Conservation (phyloP, 208 protist genomes). For the Wallacemonas collosoma region DNA sequence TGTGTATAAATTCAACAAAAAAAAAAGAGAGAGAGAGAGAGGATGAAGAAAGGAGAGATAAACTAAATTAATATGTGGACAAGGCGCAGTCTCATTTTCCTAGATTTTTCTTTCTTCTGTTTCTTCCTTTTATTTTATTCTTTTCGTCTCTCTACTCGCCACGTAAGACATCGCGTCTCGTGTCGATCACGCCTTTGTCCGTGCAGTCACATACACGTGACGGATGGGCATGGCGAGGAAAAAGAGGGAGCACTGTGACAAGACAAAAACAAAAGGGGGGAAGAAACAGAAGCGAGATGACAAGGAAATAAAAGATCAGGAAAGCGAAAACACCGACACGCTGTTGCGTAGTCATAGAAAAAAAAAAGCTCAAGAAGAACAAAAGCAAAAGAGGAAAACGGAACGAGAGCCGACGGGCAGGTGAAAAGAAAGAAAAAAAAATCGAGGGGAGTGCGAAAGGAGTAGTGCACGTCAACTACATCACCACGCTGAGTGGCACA, state of each 20-base stretch:
- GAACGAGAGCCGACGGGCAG: not conserved
- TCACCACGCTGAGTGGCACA: slow-evolving; percentile 2
- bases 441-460: not conserved
- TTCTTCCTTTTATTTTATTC: too few relatives aligned
- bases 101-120: not conserved
- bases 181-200: too few relatives aligned
- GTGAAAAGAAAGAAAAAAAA: slow-evolving; percentile 20
- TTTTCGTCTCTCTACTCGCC: not conserved
- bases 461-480: not conserved
- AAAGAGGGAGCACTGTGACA: too few relatives aligned
- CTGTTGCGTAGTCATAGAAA: not conserved
- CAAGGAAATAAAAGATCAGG: slow-evolving; percentile 10
- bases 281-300: slow-evolving; percentile 2
- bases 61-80: not conserved
- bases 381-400: slow-evolving; percentile 9
- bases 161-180: not conserved
- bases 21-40: slow-evolving; percentile 24
- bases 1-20: slow-evolving; percentile 17
- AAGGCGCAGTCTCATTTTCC: not conserved
- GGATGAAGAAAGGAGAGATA: slow-evolving; percentile 23
- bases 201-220: too few relatives aligned
- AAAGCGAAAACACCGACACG: not conserved
- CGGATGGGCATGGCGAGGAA: too few relatives aligned
- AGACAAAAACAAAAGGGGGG: slow-evolving; percentile 1
- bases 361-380: not conserved